A percentile compares a stretch with the other conserved stretches of the same genome.
These are phyloP conservation scores for Globisporangium echinulatum DNA, from an alignment of 352 stramenopile genomes.

Conservation along the genomic window DNA sequence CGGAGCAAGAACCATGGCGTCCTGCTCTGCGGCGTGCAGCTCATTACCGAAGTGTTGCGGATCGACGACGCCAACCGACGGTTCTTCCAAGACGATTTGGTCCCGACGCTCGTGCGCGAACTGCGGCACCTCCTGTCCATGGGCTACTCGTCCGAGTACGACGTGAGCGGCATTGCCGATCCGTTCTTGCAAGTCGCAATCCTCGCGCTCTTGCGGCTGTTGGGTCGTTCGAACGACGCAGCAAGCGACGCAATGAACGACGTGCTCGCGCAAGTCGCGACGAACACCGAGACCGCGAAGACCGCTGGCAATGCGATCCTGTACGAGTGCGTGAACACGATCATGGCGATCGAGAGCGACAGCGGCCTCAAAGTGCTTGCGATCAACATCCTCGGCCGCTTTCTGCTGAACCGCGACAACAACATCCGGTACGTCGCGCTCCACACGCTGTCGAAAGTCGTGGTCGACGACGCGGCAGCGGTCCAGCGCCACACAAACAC, in stretches of 20 bases:
- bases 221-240: constrained; percentile 95
- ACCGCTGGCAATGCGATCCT: constrained; percentile 99
- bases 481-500: constrained; percentile 97
- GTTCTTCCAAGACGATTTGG: constrained; percentile 58
- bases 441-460: constrained; percentile 94
- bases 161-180: constrained; percentile 97
- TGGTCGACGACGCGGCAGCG: constrained; percentile 86
- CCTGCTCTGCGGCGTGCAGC: constrained; percentile 94
- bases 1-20: constrained; percentile 96
- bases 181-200: constrained; percentile 95
- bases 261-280: constrained; percentile 98
- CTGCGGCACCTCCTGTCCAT: constrained; percentile 96
- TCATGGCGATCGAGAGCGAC: constrained; percentile 98
- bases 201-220: constrained; percentile 89
- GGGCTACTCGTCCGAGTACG: constrained; percentile 98
- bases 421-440: constrained; percentile 99
- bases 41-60: constrained; percentile 93
- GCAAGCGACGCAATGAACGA: constrained; percentile 95
- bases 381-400: constrained; percentile 99
- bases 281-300: constrained; percentile 99
- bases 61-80: constrained; percentile 72
- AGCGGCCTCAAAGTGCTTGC: constrained; percentile 94
- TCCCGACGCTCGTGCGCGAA: constrained; percentile 70
- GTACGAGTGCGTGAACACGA: constrained; percentile 99
- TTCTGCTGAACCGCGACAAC: constrained; percentile 99